phyloP scores from a whole-genome alignment of 805 yeast species.

The Monosporozyma siamensis region DNA sequence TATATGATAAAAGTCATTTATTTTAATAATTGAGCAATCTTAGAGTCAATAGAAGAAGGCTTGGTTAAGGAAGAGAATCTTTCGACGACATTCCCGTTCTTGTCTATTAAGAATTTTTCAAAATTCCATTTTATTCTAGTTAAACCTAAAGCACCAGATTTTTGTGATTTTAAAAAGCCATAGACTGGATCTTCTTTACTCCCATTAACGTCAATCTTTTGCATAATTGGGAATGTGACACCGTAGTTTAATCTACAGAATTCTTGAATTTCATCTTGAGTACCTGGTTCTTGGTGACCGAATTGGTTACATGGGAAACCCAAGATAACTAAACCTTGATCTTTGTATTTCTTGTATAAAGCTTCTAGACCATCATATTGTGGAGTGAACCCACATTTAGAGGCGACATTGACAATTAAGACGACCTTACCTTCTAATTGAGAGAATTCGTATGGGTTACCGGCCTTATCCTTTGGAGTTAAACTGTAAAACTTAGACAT shows the following conservation, averaged over 20 bases:
- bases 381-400: conserved; percentile 71
- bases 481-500: conserved; percentile 53
- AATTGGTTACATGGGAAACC: conserved; percentile 94
- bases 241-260: conserved; percentile 80
- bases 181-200: conserved; percentile 70
- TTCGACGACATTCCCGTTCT: conserved; percentile 44
- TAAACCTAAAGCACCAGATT: conserved; percentile 54
- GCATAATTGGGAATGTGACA: conserved; percentile 81
- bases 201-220: conserved; percentile 88
- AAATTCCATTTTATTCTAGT: conserved; percentile 72
- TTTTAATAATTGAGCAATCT: conserved; percentile 48
- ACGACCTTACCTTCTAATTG: conserved; percentile 72
- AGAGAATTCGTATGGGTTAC: conserved; percentile 48
- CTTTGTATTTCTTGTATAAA: conserved; percentile 55
- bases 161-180: conserved; percentile 59
- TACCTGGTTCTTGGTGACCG: conserved; percentile 68
- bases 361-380: conserved; percentile 67
- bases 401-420: conserved; percentile 78
- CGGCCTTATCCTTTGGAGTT: conserved; percentile 49
- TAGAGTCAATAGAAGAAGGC: conserved; percentile 51
- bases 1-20: conserved; percentile 1
- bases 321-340: conserved; percentile 53
- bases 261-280: conserved; percentile 55
- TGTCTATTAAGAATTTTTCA: conserved; percentile 56
- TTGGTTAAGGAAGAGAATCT: conserved; percentile 61